Percentiles rank a stretch among this genome's conserved stretches.
Evolutionary conservation across 2,329 filamentous ascomycete genomes (phyloP).

Genomic region (Eutypella sp.): DNA sequence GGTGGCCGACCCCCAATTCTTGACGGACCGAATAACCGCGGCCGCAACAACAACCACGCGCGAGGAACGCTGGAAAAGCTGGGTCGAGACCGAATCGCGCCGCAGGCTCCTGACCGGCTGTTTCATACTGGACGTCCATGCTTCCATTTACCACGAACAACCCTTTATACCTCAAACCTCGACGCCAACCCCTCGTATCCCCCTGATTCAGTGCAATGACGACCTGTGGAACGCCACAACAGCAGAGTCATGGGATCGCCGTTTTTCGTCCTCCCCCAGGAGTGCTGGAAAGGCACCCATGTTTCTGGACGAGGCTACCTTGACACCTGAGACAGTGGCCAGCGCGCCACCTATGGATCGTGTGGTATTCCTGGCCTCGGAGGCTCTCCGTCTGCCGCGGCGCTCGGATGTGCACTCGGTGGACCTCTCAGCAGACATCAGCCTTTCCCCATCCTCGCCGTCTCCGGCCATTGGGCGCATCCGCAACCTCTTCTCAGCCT

Average conservation of each 20-base stretch:
- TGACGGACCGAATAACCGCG: slow-evolving; percentile 15
- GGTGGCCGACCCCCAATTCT: slow-evolving; percentile 32
- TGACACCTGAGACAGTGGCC: slow-evolving; percentile 32
- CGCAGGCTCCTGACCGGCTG: slow-evolving; percentile 52
- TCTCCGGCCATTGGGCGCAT: slow-evolving; percentile 24
- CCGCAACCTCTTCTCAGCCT: slow-evolving; percentile 38
- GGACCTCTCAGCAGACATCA: slow-evolving; percentile 13
- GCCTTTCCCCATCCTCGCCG: too few species aligned
- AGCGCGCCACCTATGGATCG: slow-evolving; percentile 21
- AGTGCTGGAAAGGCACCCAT: slow-evolving; percentile 23
- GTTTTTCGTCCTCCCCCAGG: slow-evolving; percentile 22
- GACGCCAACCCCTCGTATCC: slow-evolving; percentile 35
- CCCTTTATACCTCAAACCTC: slow-evolving; percentile 32
- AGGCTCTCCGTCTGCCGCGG: slow-evolving; percentile 23
- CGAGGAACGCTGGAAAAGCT: slow-evolving; percentile 42
- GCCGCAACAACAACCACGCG: slow-evolving; percentile 20
- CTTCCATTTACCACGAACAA: slow-evolving; percentile 51
- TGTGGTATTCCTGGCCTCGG: slow-evolving; percentile 23
- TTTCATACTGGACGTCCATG: slow-evolving; percentile 53
- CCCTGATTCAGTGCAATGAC: slow-evolving; percentile 40
- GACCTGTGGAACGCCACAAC: slow-evolving; percentile 46
- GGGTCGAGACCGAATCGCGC: slow-evolving; percentile 48
- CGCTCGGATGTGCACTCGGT: slow-evolving; percentile 13
- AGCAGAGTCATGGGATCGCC: slow-evolving; percentile 40
- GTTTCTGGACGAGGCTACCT: slow-evolving; percentile 26